These are phyloP conservation scores for Cinnamomum micranthum DNA, from an alignment of 164 flowering plant genomes.

Conservation along the genomic window DNA sequence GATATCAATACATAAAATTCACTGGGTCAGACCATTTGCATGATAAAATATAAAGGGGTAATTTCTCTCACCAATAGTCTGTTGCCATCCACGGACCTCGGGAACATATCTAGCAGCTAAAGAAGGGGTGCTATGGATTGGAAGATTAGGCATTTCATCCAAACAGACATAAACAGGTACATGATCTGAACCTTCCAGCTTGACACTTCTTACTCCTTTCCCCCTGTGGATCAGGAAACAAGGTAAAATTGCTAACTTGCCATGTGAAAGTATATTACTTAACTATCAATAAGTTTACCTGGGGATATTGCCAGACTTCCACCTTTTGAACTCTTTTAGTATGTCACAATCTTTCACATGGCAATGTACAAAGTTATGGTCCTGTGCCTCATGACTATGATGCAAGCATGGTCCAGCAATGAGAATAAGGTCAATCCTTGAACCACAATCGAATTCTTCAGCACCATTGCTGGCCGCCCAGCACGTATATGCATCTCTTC, in stretches of 20 bases:
- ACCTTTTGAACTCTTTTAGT: constrained; percentile 67
- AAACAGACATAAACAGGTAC: constrained; percentile 74
- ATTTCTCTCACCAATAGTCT: constrained; percentile 65
- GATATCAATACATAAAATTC: not conserved
- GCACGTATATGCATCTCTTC: constrained; percentile 91
- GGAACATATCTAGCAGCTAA: constrained; percentile 84
- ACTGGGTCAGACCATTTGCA: not conserved
- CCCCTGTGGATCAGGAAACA: constrained; percentile 43
- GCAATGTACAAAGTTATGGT: constrained; percentile 60
- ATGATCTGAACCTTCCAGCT: constrained; percentile 96
- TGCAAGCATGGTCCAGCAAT: constrained; percentile 80
- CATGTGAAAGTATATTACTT: constrained; percentile 1
- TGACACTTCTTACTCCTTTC: constrained; percentile 67
- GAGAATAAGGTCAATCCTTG: constrained; percentile 93
- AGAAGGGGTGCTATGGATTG: constrained; percentile 68
- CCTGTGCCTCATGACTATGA: constrained; percentile 33
- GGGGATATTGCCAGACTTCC: constrained; percentile 63
- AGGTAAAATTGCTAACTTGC: constrained; percentile 2
- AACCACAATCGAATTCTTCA: constrained; percentile 86
- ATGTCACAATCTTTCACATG: constrained; percentile 91
- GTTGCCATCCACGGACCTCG: constrained; percentile 77
- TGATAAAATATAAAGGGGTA: not conserved
- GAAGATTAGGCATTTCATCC: constrained; percentile 51
- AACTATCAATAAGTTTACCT: constrained; percentile 38
- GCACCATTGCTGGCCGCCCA: constrained; percentile 84